A percentile compares a stretch with the other conserved stretches of the same genome.
Evolutionary conservation across 78 protist species (phyloP).

Genomic region (Dictyostelium firmibasis): DNA sequence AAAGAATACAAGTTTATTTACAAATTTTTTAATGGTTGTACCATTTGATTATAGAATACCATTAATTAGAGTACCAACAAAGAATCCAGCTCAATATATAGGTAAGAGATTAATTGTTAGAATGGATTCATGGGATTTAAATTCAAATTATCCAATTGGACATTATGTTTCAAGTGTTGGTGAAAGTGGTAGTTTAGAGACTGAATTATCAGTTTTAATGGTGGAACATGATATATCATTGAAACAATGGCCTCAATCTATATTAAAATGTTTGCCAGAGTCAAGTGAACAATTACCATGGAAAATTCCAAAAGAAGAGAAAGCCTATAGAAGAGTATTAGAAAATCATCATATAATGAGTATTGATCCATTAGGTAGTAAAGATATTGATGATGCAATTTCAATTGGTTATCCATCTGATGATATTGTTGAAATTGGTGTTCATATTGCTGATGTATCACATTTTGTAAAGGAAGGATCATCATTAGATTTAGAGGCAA

Average conservation of each 20-base stretch:
- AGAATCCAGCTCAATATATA: slow-evolving; percentile 5
- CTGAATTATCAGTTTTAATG: slow-evolving; percentile 66
- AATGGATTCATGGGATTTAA: slow-evolving; percentile 84
- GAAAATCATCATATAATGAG: slow-evolving; percentile 68
- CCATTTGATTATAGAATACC: slow-evolving; percentile 84
- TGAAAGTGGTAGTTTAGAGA: slow-evolving; percentile 64
- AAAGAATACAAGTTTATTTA: not conserved
- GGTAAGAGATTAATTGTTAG: slow-evolving; percentile 78
- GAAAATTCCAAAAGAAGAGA: slow-evolving; percentile 11
- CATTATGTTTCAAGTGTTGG: slow-evolving; percentile 85
- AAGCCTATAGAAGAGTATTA: not conserved
- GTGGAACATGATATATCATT: slow-evolving; percentile 77
- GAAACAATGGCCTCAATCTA: slow-evolving; percentile 19
- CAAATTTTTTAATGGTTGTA: slow-evolving; percentile 30
- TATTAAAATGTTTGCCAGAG: slow-evolving; percentile 4
- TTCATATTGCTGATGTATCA: slow-evolving; percentile 97
- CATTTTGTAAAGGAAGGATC: slow-evolving; percentile 83
- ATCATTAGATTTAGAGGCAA: slow-evolving; percentile 88
- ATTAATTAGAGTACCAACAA: slow-evolving; percentile 73
- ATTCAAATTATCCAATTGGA: slow-evolving; percentile 79
- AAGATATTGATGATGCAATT: slow-evolving; percentile 99
- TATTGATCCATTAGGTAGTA: slow-evolving; percentile 95
- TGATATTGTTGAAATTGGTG: slow-evolving; percentile 86
- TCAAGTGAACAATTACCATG: slow-evolving; percentile 3
- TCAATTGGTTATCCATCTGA: slow-evolving; percentile 67